phyloP scores from a whole-genome alignment of 805 yeast genomes.

The Candida oleophila region DNA sequence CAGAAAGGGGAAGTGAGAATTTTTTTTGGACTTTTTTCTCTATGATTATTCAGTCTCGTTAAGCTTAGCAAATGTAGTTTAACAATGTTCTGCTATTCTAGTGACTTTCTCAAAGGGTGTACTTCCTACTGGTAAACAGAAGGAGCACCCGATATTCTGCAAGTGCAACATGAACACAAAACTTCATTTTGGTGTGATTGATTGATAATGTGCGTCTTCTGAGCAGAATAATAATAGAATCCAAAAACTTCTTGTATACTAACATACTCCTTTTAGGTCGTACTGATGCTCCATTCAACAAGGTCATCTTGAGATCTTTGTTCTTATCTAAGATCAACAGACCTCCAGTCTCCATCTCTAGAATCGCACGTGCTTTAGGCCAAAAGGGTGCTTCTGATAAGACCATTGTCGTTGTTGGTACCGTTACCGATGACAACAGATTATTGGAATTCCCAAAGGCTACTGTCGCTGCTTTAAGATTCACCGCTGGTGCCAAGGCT shows the following conservation, averaged over 20 bases:
- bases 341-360: slow-evolving; percentile 97
- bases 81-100: too few relatives aligned
- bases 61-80: too few relatives aligned
- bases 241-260: slow-evolving; percentile 22
- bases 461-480: slow-evolving; percentile 98
- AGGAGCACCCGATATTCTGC: slow-evolving; percentile 28
- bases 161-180: slow-evolving; percentile 25
- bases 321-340: slow-evolving; percentile 98
- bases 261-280: slow-evolving; percentile 63
- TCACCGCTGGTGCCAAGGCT: slow-evolving; percentile 99
- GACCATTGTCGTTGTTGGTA: slow-evolving; percentile 97
- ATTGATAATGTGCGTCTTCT: slow-evolving; percentile 32
- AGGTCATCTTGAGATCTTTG: slow-evolving; percentile 88
- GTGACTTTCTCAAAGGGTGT: background rate
- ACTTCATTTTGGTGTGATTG: background rate
- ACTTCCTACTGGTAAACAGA: slow-evolving; percentile 9
- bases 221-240: slow-evolving; percentile 39
- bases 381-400: slow-evolving; percentile 84
- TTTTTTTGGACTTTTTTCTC: background rate
- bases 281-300: slow-evolving; percentile 99
- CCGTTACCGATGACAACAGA: slow-evolving; percentile 98
- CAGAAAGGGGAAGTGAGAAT: background rate
- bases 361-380: slow-evolving; percentile 79
- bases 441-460: slow-evolving; percentile 91
- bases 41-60: too few relatives aligned